Base-by-base conservation (phyloP, 2,329 filamentous ascomycete species). In the Colletotrichum tabaci region DNA sequence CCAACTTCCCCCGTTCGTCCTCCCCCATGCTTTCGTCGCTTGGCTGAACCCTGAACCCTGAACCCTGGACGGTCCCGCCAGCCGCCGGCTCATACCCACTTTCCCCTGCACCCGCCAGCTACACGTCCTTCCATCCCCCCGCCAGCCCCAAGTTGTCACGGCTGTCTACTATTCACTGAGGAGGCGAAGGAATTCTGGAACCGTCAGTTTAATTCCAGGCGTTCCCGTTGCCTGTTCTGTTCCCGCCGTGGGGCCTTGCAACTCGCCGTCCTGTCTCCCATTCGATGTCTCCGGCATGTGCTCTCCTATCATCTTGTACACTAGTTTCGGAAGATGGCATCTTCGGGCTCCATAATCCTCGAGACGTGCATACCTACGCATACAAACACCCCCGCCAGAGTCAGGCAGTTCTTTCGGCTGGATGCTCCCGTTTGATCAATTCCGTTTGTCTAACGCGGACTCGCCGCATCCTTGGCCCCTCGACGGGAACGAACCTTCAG, bases 391-490 rank as follows among this genome's bases (percentile, higher is more conserved):
- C 8, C 62, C 64, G 21, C 44, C 35, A 16, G 2, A 50, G 30
- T 40, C 42, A 46, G 42, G 15, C 9, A 40, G 18, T 35, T 44
- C 21, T 35, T 60, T 38, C 26, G 21, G 26, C 40, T 30, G 18
- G 23, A 50, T 42, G 4, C n/a, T 38, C 30, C 49, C 42, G 64
- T 67, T 58, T 62, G 52, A 30, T 58, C 60, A 44, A 44, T 55
- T 55, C 23, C 60, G 65, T 58, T 72, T 61, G 60, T 68, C 53
- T 40, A 40, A 60, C 47, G 40, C 35, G 18, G 35, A 58, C 52
- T 63, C 46, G 30, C 52, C 46, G 53, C 47, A 53, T 23, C 44
- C 61, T 50, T 13, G 15, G 30, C 52, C 35, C 40, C 42, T 38
- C 18, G 30, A n/a, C 15, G 18, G 30, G 30, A 49, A 42, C 58